Base-by-base conservation (phyloP, 805 yeast species). In the Saturnispora hagleri region DNA sequence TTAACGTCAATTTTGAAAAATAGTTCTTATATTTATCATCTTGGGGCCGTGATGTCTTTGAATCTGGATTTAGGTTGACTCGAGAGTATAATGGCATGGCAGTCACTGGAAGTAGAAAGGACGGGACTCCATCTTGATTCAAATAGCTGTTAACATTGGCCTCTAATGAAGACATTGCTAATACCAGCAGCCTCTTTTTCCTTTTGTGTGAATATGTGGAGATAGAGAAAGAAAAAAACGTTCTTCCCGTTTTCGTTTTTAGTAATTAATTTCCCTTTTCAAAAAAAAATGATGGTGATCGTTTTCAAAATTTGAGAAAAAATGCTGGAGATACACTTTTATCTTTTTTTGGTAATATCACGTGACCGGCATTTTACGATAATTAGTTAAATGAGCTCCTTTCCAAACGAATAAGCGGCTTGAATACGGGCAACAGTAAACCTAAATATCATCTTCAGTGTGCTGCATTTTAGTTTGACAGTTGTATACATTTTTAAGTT, bases 21-120 rank as follows among this genome's bases (percentile, higher is more conserved):
- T 62, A 65, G 17, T 62, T 62, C 17, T 38, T 47, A 52, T 59
- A 64, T 44, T 57, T 56, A 18, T 50, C 52, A 38, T 52, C 44
- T n/a, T 43, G 24, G 20, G 47, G 33, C n/a, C 31, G 27, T 24
- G 44, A 22, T 4, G 24, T 9, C 9, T 9, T 31, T 13, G 43
- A 10, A 7, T 26, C 42, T 38, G 22, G 15, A 10, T 13, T 22
- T 12, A 48, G 13, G 13, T 50, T 40, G 13, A 50, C 45, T 13
- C 27, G 20, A 7, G 48, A 36, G 22, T 44, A 50, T 43, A 50
- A 15, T 6, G 52, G 52, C 48, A 44, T 43, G 5, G 48, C 48
- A 10, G 52, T 35, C 4, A 44, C 26, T 2, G 52, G 52, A 18
- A 36, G 38, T 15, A 50, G 12, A 28, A 50, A 50, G 6, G 33